Evolutionary conservation across 768 basidiomycete genomes (phyloP).

Genomic region (Trametes cinnabarina): DNA sequence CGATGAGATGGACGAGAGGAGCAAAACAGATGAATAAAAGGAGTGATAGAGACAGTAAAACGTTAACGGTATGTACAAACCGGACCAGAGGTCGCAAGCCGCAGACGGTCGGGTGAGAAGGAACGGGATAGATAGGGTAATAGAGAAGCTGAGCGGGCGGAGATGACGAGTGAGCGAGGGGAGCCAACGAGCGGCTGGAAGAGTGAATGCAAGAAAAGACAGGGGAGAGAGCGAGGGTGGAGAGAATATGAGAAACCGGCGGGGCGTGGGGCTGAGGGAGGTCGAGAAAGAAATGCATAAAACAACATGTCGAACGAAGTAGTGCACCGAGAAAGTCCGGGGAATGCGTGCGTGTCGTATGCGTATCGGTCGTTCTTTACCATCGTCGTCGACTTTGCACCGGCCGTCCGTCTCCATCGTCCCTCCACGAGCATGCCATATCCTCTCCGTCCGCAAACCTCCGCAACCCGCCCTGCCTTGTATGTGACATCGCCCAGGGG

Average conservation of each 20-base stretch:
- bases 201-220: background rate
- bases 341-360: conserved; percentile 11
- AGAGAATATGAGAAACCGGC: background rate
- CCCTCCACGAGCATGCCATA: background rate
- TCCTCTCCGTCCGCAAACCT: background rate
- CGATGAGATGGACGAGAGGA: conserved; percentile 6
- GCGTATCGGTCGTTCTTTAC: conserved; percentile 8
- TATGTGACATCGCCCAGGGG: background rate
- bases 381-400: conserved; percentile 12
- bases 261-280: background rate
- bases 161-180: background rate
- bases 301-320: conserved; percentile 15
- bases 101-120: background rate
- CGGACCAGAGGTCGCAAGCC: background rate
- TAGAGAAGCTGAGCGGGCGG: background rate
- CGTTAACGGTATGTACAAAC: conserved; percentile 1
- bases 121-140: background rate
- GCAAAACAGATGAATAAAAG: background rate
- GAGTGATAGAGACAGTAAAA: background rate
- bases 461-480: background rate
- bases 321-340: conserved; percentile 15
- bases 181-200: background rate
- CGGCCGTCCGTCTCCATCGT: conserved; percentile 4
- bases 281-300: conserved; percentile 8
- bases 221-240: background rate